phyloP scores from a whole-genome alignment of 331 rosid species.

The Rosa hybrid region DNA sequence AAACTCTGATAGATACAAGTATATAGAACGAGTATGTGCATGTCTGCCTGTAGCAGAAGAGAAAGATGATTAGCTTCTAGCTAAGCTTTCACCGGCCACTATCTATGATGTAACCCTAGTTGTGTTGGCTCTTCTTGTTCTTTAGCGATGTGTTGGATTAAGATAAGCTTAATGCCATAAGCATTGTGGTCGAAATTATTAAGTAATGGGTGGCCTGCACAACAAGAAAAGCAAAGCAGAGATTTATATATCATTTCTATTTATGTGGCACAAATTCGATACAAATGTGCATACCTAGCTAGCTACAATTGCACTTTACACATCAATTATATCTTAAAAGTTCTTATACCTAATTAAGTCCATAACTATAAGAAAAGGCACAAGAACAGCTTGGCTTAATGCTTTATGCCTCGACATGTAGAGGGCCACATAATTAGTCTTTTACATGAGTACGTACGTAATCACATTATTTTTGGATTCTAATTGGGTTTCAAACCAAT shows the following conservation, averaged over 20 bases:
- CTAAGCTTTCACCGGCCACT: neutral
- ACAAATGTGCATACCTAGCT: neutral
- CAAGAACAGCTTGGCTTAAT: neutral
- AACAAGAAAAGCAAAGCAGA: neutral
- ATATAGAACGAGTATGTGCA: neutral
- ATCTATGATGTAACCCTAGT: neutral
- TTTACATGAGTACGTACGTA: neutral
- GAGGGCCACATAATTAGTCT: constrained; percentile 4
- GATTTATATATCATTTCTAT: neutral
- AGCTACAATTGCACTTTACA: constrained; percentile 1
- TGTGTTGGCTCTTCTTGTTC: constrained; percentile 1
- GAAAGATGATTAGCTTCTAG: neutral
- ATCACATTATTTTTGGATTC: neutral
- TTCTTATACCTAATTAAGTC: neutral
- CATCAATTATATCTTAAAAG: neutral
- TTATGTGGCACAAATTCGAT: neutral
- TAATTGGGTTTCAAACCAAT: constrained; percentile 4
- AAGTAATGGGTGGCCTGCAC: neutral
- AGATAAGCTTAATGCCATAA: neutral
- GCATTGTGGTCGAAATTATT: constrained; percentile 3
- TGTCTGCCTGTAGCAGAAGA: neutral
- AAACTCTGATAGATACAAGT: neutral
- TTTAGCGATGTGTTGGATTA: neutral
- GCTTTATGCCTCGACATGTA: constrained; percentile 11
- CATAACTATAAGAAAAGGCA: neutral